Conservation (phyloP, 768 basidiomycete species). For the Trametes cingulata region DNA sequence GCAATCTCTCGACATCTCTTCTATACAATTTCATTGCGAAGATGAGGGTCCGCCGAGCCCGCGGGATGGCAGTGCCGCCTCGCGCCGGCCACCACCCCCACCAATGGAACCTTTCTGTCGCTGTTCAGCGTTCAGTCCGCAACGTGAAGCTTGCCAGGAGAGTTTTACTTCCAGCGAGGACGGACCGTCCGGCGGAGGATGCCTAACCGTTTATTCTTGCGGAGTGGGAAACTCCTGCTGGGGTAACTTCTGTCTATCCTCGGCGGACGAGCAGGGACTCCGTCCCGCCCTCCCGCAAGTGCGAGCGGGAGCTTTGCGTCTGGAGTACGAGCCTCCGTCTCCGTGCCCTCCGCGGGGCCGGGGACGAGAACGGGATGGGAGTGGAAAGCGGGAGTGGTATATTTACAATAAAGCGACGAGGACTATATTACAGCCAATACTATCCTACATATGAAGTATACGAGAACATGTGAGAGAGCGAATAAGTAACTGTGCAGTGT, state of each 20-base stretch:
- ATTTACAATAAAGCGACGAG: slow-evolving; percentile 21
- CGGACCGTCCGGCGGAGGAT: neutral
- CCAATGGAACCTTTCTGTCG: neutral
- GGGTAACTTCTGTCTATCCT: slow-evolving; percentile 23
- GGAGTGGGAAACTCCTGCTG: neutral
- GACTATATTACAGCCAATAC: slow-evolving; percentile 24
- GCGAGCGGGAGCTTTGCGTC: neutral
- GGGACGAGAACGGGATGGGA: neutral
- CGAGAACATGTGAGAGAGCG: slow-evolving; percentile 24
- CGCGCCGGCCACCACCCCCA: neutral
- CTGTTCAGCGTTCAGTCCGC: too few species aligned
- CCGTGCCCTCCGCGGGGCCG: too few species aligned
- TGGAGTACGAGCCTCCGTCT: too few species aligned
- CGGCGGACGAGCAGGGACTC: slow-evolving; percentile 12
- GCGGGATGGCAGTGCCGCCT: too few species aligned
- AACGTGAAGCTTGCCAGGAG: neutral
- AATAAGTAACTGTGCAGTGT: slow-evolving; percentile 19
- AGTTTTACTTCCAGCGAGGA: neutral
- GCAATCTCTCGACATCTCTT: too few species aligned
- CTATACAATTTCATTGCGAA: too few species aligned
- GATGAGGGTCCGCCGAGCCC: too few species aligned
- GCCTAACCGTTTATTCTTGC: neutral
- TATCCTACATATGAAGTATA: slow-evolving; percentile 24
- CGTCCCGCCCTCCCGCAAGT: slow-evolving; percentile 5
- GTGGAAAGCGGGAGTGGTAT: slow-evolving; percentile 12